A percentile compares a stretch with the other conserved stretches of the same genome.
Conservation (phyloP, 345 rosid species). For the Gossypium arboreum region DNA sequence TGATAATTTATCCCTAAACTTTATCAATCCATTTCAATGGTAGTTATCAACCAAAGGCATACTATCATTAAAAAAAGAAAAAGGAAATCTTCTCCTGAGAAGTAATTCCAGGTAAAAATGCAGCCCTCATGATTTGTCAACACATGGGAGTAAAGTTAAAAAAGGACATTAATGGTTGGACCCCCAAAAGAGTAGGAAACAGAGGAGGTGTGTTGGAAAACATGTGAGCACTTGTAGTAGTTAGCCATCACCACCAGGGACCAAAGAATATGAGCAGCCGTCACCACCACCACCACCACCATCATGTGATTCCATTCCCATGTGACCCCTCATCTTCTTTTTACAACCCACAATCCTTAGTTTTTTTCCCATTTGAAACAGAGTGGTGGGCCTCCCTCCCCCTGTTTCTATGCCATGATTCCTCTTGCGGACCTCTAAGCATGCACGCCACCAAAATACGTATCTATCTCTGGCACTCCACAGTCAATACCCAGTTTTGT, state of each 20-base stretch:
- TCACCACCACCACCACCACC: slow-evolving; percentile 18
- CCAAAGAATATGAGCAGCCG: slow-evolving; percentile 1
- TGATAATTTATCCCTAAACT: too few relatives aligned
- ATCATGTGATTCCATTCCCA: slow-evolving; percentile 32
- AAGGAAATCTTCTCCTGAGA: too few relatives aligned
- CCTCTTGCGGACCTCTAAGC: slow-evolving; percentile 1
- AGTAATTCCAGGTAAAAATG: too few relatives aligned
- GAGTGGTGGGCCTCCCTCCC: background rate
- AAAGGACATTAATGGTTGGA: too few relatives aligned
- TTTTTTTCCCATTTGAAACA: background rate
- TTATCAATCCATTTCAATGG: too few relatives aligned
- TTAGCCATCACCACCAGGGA: slow-evolving; percentile 8
- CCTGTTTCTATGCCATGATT: slow-evolving; percentile 9
- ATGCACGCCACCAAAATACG: slow-evolving; percentile 7
- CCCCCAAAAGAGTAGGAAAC: slow-evolving; percentile 6
- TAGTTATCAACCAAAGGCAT: too few relatives aligned
- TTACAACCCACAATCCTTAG: slow-evolving; percentile 10
- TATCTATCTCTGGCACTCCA: background rate
- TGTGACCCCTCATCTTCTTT: slow-evolving; percentile 27
- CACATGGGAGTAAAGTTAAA: too few relatives aligned
- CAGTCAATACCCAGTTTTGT: background rate
- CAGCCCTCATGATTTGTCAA: too few relatives aligned
- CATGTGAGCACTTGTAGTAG: slow-evolving; percentile 9
- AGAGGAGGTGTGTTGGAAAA: slow-evolving; percentile 5
- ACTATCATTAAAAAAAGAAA: too few relatives aligned